Evolutionary conservation across 2,329 filamentous ascomycete genomes (phyloP).

Genomic region (Sarocladium oryzae): DNA sequence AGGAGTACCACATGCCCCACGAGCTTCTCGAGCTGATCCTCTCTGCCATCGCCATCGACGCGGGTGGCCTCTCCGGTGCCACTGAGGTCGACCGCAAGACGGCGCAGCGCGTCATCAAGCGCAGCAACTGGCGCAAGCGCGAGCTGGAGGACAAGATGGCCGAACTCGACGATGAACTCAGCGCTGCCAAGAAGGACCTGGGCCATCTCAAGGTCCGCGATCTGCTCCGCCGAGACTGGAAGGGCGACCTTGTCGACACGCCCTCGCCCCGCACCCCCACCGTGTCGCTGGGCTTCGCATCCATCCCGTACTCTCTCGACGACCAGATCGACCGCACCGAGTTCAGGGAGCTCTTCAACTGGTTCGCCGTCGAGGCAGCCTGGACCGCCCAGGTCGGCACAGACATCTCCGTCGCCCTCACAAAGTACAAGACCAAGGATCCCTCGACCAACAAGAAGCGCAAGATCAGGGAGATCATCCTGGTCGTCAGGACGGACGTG

Average conservation of each 20-base stretch:
- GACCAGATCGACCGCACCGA: constrained; percentile 38
- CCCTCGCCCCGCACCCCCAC: constrained; percentile 37
- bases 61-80: constrained; percentile 30
- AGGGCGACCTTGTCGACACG: constrained; percentile 39
- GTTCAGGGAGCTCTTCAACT: constrained; percentile 39
- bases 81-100: constrained; percentile 32
- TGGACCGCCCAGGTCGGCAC: constrained; percentile 38
- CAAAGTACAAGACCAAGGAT: constrained; percentile 36
- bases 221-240: constrained; percentile 39
- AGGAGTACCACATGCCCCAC: constrained; percentile 41
- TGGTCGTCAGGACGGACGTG: constrained; percentile 37
- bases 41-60: constrained; percentile 39
- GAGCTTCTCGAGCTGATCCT: constrained; percentile 41
- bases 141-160: constrained; percentile 34
- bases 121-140: constrained; percentile 34
- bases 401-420: constrained; percentile 37
- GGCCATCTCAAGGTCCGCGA: constrained; percentile 34
- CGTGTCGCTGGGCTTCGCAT: constrained; percentile 38
- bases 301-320: constrained; percentile 38
- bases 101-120: constrained; percentile 30
- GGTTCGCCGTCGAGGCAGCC: constrained; percentile 40
- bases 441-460: constrained; percentile 29
- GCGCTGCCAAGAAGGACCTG: constrained; percentile 35
- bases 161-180: constrained; percentile 31
- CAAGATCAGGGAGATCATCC: constrained; percentile 39